Conservation (phyloP, 768 basidiomycete species). For the Leccinum barrowsii region DNA sequence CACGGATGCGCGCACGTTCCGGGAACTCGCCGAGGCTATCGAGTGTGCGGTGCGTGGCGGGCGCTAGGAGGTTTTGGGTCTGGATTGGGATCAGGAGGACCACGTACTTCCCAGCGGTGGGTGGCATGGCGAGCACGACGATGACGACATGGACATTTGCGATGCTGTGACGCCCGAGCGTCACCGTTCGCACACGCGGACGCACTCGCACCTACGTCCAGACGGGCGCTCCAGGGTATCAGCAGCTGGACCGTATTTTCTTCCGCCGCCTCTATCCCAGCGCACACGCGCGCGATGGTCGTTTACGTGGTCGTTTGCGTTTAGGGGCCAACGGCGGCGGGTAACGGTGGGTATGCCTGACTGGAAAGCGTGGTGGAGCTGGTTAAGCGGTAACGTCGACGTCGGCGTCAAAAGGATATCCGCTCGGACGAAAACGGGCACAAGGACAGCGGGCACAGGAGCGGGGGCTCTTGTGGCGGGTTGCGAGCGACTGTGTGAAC, state of each 20-base stretch:
- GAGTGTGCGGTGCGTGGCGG: slow-evolving; percentile 63
- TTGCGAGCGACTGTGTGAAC: slow-evolving; percentile 37
- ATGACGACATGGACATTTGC: not conserved
- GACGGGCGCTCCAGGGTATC: not conserved
- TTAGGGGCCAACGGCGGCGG: slow-evolving; percentile 54
- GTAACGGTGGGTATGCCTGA: slow-evolving; percentile 44
- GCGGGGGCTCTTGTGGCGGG: slow-evolving; percentile 33
- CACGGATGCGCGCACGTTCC: slow-evolving; percentile 38
- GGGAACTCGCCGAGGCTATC: slow-evolving; percentile 63
- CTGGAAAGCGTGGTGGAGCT: slow-evolving; percentile 21
- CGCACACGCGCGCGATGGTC: slow-evolving; percentile 23
- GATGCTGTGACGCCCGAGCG: not conserved
- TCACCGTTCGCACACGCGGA: not conserved
- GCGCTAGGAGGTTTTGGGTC: slow-evolving; percentile 47
- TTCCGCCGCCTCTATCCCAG: slow-evolving; percentile 35
- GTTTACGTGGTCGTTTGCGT: slow-evolving; percentile 52
- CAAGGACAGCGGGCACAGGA: slow-evolving; percentile 7
- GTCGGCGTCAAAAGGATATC: not conserved
- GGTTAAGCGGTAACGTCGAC: slow-evolving; percentile 6
- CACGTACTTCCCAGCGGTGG: slow-evolving; percentile 27
- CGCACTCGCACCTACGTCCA: not conserved
- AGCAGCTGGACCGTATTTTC: slow-evolving; percentile 30
- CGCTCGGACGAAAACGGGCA: slow-evolving; percentile 16
- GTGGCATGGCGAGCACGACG: slow-evolving; percentile 31
- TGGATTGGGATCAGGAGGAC: slow-evolving; percentile 54